Percentiles rank a stretch among this genome's conserved stretches.
Conservation (phyloP, 2,329 filamentous ascomycete genomes). For the Didymella sp. region DNA sequence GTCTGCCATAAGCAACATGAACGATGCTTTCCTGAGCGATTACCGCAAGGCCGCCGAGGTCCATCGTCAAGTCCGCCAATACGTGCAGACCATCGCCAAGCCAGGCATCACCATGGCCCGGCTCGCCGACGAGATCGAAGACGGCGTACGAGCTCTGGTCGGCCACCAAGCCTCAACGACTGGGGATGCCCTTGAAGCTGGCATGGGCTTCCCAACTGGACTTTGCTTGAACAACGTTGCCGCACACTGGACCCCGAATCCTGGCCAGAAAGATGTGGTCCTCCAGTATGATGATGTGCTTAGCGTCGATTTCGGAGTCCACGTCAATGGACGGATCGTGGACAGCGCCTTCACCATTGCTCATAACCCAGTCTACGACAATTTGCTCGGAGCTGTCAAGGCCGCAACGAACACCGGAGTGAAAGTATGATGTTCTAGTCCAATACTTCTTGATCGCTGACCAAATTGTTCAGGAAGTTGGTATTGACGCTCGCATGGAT, state of each 20-base stretch:
- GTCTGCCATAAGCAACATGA: slow-evolving; percentile 67
- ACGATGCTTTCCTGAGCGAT: slow-evolving; percentile 76
- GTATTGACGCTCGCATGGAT: slow-evolving; percentile 86
- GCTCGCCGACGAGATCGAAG: slow-evolving; percentile 83
- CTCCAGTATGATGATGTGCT: slow-evolving; percentile 76
- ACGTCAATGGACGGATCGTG: slow-evolving; percentile 73
- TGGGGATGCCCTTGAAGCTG: slow-evolving; percentile 77
- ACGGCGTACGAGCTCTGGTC: slow-evolving; percentile 75
- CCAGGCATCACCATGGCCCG: slow-evolving; percentile 78
- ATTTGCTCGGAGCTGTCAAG: slow-evolving; percentile 68
- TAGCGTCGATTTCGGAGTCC: slow-evolving; percentile 75
- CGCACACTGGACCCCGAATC: slow-evolving; percentile 85
- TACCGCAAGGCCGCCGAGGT: slow-evolving; percentile 86
- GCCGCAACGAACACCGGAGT: slow-evolving; percentile 77
- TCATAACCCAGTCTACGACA: slow-evolving; percentile 71
- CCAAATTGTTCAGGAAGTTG: slow-evolving; percentile 68
- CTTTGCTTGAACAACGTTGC: slow-evolving; percentile 82
- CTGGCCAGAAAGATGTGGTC: slow-evolving; percentile 79
- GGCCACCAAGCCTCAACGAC: slow-evolving; percentile 77
- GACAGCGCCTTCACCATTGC: slow-evolving; percentile 74
- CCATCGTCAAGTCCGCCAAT: slow-evolving; percentile 83
- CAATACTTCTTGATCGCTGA: not conserved
- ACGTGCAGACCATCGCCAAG: slow-evolving; percentile 77
- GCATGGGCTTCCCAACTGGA: slow-evolving; percentile 85
- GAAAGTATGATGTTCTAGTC: slow-evolving; percentile 58